Base-by-base conservation (phyloP, 1,284 basidiomycete genomes). In the Apiotrichum akiyoshidainum region DNA sequence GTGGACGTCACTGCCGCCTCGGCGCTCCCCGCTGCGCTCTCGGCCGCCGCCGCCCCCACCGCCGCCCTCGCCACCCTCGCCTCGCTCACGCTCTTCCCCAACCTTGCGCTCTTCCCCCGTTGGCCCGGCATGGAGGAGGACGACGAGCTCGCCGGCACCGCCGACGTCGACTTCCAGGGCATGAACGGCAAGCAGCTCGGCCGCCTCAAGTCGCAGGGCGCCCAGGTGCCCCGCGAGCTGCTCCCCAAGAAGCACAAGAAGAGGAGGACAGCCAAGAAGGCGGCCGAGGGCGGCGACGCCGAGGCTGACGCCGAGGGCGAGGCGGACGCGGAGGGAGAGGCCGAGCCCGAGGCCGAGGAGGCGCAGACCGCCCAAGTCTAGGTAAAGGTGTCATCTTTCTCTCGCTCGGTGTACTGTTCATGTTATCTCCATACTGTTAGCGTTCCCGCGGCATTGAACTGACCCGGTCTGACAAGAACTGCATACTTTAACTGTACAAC, bases 41-140 rank as follows among this genome's bases (percentile, higher is more conserved):
- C 37, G 5, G 46, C 57, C 16, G 26, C 39, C 53, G 42, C 55
- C 47, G 40, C 47, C 14, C 45, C 44, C 12, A 19, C 37, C 12
- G 55, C 53, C 11, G 13, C 40, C 7, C 19, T 58, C 12, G 53
- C 58, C 14, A 57, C 63, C 10, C 50, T 72, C 11, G 61, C 68
- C 12, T 53, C 58, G 5, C 62, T 75, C 13, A 56, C 67, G 22
- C 66, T 76, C 1, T 78, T 75, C 61, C 66, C 68, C 22, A 60
- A 74, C 44, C 62, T 78, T 7, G 55, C 68, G 11, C 68, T 77
- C 39, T 65, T 71, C 31, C 77, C 77, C 11, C 69, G 74, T 58
- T 77, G 76, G 75, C 70, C 70, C 16, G 74, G 75, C 0, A 64
- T 73, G 31, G 76, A 78, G 55, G 77, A 77, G 55, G 77, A 76